Conservation (phyloP, 441 rosid species). For the Gossypium lobatum region DNA sequence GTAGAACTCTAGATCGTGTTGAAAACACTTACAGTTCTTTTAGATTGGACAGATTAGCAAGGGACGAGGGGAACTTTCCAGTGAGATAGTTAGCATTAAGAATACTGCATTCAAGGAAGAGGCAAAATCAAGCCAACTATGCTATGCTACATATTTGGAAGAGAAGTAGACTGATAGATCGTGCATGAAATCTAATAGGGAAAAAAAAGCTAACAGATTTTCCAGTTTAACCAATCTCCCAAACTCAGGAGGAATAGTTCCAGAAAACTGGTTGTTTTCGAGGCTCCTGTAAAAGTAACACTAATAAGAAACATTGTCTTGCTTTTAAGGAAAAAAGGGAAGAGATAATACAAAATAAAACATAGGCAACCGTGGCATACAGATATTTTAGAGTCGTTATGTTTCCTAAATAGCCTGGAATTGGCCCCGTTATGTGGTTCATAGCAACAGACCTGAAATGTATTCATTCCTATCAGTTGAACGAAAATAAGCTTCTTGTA, state of each 20-base stretch:
- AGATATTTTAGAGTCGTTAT: slow-evolving; percentile 29
- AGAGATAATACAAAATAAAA: background rate
- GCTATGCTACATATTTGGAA: background rate
- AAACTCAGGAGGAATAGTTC: slow-evolving; percentile 38
- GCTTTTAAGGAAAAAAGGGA: background rate
- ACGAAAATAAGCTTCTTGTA: background rate
- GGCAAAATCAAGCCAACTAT: background rate
- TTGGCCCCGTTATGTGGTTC: slow-evolving; percentile 33
- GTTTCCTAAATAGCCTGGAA: slow-evolving; percentile 30
- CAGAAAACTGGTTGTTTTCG: slow-evolving; percentile 40
- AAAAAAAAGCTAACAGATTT: slow-evolving; percentile 26
- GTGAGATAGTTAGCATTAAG: slow-evolving; percentile 26
- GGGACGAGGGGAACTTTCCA: slow-evolving; percentile 22
- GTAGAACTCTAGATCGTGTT: background rate
- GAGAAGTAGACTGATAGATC: background rate
- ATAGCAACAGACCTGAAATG: slow-evolving; percentile 25
- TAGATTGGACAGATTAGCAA: slow-evolving; percentile 22
- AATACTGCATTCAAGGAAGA: slow-evolving; percentile 14
- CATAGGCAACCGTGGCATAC: slow-evolving; percentile 22
- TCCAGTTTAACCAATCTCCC: slow-evolving; percentile 34
- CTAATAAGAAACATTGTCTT: background rate
- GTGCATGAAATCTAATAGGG: background rate
- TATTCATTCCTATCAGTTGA: background rate
- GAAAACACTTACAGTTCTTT: slow-evolving; percentile 27
- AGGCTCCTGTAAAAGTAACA: slow-evolving; percentile 26